Percentiles rank a stretch among this genome's conserved stretches.
Conservation (phyloP, 371 early-diverging fungal species). For the Rhizopus arrhizus region DNA sequence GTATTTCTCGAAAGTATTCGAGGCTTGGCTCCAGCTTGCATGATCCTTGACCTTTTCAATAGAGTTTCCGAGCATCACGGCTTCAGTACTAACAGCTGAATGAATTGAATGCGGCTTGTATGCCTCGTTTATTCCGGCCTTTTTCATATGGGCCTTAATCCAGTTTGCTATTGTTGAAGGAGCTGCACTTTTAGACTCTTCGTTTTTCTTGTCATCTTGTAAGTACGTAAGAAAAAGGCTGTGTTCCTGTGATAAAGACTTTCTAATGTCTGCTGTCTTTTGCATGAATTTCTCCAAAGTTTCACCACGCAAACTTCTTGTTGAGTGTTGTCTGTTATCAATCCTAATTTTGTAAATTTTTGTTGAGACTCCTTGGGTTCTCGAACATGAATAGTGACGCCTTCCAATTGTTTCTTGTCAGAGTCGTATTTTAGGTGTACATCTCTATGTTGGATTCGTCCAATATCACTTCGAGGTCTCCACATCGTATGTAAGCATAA, state of each 20-base stretch:
- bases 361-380: conserved; percentile 14
- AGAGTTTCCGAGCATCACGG: neutral
- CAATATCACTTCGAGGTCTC: conserved; percentile 16
- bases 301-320: conserved; percentile 1
- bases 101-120: conserved; percentile 9
- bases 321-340: neutral
- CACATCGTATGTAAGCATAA: conserved; percentile 18
- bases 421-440: neutral
- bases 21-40: conserved; percentile 5
- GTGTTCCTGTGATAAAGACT: neutral
- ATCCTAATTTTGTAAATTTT: neutral
- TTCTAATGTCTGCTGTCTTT: neutral
- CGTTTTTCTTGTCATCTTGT: neutral
- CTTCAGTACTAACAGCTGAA: conserved; percentile 3
- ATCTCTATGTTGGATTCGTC: conserved; percentile 12
- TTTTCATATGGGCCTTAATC: conserved; percentile 5
- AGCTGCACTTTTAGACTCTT: neutral
- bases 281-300: neutral
- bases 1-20: conserved; percentile 4
- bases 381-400: conserved; percentile 8
- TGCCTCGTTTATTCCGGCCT: neutral
- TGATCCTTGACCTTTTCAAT: conserved; percentile 9
- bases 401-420: neutral
- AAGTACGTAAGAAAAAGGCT: conserved; percentile 3
- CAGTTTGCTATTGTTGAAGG: conserved; percentile 3